Evolutionary conservation across 139 green algal species (phyloP).

Genomic region (Picochlorum sp.): DNA sequence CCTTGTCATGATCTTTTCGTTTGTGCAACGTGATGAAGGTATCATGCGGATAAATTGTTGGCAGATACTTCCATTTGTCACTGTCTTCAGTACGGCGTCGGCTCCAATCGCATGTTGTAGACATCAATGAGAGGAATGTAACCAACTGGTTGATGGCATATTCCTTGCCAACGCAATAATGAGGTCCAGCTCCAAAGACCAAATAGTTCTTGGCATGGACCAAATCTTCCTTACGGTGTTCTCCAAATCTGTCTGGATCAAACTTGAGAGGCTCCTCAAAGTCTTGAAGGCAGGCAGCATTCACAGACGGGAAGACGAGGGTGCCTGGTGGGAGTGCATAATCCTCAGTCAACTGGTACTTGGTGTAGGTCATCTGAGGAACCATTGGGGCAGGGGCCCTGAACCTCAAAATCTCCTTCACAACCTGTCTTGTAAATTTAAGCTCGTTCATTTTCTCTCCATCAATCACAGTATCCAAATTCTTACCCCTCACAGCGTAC

Average conservation of each 20-base stretch:
- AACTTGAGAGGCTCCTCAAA: slow-evolving; percentile 62
- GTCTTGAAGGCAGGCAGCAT: slow-evolving; percentile 45
- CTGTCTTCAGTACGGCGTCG: slow-evolving; percentile 38
- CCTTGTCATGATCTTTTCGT: slow-evolving; percentile 7
- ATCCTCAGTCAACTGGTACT: slow-evolving; percentile 60
- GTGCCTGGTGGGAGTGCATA: slow-evolving; percentile 63
- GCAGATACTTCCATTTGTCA: slow-evolving; percentile 60
- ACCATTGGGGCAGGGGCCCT: slow-evolving; percentile 76
- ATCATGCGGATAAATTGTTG: slow-evolving; percentile 75
- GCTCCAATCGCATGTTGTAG: slow-evolving; percentile 48
- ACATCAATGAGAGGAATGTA: slow-evolving; percentile 60
- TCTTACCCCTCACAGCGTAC: slow-evolving; percentile 30
- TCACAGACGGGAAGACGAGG: slow-evolving; percentile 67
- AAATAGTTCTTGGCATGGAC: slow-evolving; percentile 63
- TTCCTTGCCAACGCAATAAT: slow-evolving; percentile 79
- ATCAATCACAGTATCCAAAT: slow-evolving; percentile 45
- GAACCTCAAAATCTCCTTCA: slow-evolving; percentile 74
- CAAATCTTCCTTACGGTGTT: slow-evolving; percentile 70
- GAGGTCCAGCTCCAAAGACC: slow-evolving; percentile 74
- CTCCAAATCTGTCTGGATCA: slow-evolving; percentile 74
- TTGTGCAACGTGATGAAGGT: slow-evolving; percentile 46
- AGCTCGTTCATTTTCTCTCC: slow-evolving; percentile 63
- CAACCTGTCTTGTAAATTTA: slow-evolving; percentile 70
- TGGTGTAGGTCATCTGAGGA: slow-evolving; percentile 52
- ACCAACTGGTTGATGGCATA: slow-evolving; percentile 81